Conservation (phyloP, 306 rosid genomes). For the Herpetospermum pedunculosum region DNA sequence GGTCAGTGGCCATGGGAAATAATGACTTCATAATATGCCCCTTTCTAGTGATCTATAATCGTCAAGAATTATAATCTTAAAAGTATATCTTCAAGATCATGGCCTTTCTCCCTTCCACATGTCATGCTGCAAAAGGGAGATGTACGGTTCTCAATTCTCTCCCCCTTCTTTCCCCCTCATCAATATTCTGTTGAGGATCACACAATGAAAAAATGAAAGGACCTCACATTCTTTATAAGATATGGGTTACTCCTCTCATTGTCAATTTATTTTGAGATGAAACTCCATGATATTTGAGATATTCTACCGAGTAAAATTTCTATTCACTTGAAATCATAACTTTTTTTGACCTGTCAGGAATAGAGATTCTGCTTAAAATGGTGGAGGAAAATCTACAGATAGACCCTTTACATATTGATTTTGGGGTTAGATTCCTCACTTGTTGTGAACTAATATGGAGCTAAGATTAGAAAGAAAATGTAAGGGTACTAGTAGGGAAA, state of each 20-base stretch:
- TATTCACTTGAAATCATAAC: neutral
- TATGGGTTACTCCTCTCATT: too few relatives aligned
- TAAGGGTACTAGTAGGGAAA: too few relatives aligned
- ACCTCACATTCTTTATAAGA: too few relatives aligned
- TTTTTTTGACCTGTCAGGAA: neutral
- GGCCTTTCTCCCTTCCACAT: neutral
- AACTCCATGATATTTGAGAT: too few relatives aligned
- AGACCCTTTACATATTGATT: neutral
- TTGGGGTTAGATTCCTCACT: neutral
- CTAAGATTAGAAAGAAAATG: neutral
- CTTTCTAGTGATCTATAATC: neutral
- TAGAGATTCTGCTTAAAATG: neutral
- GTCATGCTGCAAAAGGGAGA: neutral
- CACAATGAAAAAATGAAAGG: too few relatives aligned
- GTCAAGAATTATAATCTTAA: neutral
- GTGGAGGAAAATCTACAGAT: neutral
- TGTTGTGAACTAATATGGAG: neutral
- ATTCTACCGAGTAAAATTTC: neutral
- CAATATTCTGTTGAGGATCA: too few relatives aligned
- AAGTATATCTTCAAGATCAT: neutral
- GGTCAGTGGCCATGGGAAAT: neutral
- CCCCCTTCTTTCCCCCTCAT: too few relatives aligned
- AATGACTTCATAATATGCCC: neutral
- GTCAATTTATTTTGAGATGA: too few relatives aligned
- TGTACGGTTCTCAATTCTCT: neutral